Conservation (phyloP, 2,329 filamentous ascomycete species). For the Diaporthe sp. region DNA sequence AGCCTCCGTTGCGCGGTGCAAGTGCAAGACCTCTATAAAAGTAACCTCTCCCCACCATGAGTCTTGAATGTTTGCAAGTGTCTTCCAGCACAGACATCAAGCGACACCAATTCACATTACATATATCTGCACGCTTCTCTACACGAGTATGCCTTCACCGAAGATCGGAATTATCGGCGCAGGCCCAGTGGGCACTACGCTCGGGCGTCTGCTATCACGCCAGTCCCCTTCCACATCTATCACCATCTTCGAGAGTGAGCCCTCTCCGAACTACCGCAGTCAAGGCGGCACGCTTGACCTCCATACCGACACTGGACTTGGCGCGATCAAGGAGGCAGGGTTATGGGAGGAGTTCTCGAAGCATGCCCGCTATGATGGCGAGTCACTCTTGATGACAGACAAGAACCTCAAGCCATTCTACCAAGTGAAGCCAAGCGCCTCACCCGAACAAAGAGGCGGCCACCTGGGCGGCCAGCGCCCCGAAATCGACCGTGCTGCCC, state of each 20-base stretch:
- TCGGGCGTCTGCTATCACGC: constrained; percentile 63
- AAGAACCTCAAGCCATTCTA: constrained; percentile 50
- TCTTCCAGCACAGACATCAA: background rate
- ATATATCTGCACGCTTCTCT: background rate
- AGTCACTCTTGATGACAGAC: constrained; percentile 59
- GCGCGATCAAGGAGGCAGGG: constrained; percentile 60
- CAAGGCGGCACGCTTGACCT: constrained; percentile 67
- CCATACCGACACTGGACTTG: constrained; percentile 61
- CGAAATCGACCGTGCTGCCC: constrained; percentile 62
- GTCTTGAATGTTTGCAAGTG: background rate
- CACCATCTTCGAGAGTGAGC: constrained; percentile 62
- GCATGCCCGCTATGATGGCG: constrained; percentile 62
- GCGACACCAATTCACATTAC: background rate
- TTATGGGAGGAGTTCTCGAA: constrained; percentile 62
- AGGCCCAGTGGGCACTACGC: constrained; percentile 59
- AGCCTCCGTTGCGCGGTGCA: background rate
- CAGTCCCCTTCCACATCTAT: constrained; percentile 51
- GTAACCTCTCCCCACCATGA: background rate
- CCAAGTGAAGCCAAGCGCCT: constrained; percentile 43
- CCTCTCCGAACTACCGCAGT: constrained; percentile 53
- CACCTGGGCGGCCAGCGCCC: constrained; percentile 49
- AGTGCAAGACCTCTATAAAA: background rate
- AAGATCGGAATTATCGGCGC: constrained; percentile 60
- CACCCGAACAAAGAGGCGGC: constrained; percentile 39
- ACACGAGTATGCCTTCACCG: constrained; percentile 36